Base-by-base conservation (phyloP, 1,284 basidiomycete genomes). In the Coriolopsis trogii region DNA sequence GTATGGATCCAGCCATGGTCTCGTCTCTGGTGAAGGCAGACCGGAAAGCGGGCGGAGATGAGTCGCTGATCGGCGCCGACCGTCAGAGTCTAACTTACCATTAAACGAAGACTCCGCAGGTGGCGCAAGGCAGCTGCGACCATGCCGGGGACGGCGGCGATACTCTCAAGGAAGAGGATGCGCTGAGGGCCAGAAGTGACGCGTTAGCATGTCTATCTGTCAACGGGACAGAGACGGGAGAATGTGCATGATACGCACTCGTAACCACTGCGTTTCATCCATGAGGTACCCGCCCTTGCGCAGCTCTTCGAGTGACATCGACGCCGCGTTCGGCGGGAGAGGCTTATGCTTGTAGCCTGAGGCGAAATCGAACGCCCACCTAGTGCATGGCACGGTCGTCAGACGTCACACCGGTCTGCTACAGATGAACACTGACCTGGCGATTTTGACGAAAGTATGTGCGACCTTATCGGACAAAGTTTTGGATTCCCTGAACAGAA, bases 101-200 rank as follows among this genome's bases (percentile, higher is more conserved):
- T 88, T 24, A 93, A 73, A 41, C 94, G 82, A 29, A 96, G 75
- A 67, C 89, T 91, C 36, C 81, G 79, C 21, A 96, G 76, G 73
- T 96, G 93, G 29, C 94, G 81, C 37, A 93, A 75, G 24, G 90
- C 90, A 2, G 92, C 95, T 12, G 87, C 94, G 10, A 95, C 93
- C 93, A 96, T 95, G 2, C 95, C 95, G 10, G 93, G 93, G 6
- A 95, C 95, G 31, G 93, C 96, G 5, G 96, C 96, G 45, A 97
- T 84, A 46, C 82, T 88, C 73, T 97, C 95, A 37, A 97, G 78
- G 72, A 97, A 91, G 39, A 97, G 74, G 57, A 95, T 90, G 21
- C 94, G 81, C 81, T 89, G 62, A 30, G 21, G 15, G 21, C 20
- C 23, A 23, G 25, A 12, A 6, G 25, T 4, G 26, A 3, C 2